Evolutionary conservation across 768 basidiomycete genomes (phyloP).

Genomic region (Naganishia vaughanmartiniae): DNA sequence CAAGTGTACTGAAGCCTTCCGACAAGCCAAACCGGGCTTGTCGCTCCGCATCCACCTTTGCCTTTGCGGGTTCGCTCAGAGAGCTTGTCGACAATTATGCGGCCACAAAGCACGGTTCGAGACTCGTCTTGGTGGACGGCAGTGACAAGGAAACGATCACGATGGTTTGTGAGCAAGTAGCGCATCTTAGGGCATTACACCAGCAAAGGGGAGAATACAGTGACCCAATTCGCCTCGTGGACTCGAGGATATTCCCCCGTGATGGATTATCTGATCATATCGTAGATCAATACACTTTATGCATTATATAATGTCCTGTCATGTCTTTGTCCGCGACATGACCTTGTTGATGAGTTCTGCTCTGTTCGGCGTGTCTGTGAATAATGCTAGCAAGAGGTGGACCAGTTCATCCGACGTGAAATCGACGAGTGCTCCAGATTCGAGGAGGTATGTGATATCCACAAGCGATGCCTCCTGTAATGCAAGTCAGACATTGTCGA

Average conservation of each 20-base stretch:
- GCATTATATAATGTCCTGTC: background rate
- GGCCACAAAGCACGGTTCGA: background rate
- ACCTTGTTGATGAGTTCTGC: slow-evolving; percentile 77
- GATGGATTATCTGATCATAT: background rate
- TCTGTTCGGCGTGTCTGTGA: slow-evolving; percentile 79
- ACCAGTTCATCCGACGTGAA: slow-evolving; percentile 81
- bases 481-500: slow-evolving; percentile 22
- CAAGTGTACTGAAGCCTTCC: background rate
- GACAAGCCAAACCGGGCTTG: background rate
- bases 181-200: background rate
- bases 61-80: background rate
- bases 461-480: slow-evolving; percentile 81
- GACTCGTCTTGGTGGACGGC: slow-evolving; percentile 11
- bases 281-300: slow-evolving; percentile 14
- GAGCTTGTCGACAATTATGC: background rate
- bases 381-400: slow-evolving; percentile 76
- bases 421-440: slow-evolving; percentile 84
- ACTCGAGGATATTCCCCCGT: background rate
- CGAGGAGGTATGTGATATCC: slow-evolving; percentile 87
- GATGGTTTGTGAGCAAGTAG: background rate
- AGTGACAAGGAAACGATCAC: background rate
- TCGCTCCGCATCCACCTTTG: background rate
- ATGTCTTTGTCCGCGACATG: slow-evolving; percentile 8
- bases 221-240: slow-evolving; percentile 3
- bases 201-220: background rate